phyloP scores from a whole-genome alignment of 2,329 filamentous ascomycete genomes.

The Penicillium glabrum region DNA sequence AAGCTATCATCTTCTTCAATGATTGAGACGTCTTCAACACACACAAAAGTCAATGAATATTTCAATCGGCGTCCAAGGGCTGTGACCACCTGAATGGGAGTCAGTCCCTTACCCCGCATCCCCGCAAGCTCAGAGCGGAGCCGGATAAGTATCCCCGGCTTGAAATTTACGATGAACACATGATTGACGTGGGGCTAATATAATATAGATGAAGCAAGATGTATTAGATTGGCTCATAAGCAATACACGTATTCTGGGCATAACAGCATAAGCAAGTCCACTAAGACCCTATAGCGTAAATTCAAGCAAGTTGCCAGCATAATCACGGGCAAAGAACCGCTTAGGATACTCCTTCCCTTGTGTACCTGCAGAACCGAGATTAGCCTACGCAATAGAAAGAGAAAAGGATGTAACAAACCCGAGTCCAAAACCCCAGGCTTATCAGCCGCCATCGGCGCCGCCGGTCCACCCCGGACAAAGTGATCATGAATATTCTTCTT shows the following conservation, averaged over 20 bases:
- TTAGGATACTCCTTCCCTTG: constrained; percentile 60
- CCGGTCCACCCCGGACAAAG: constrained; percentile 47
- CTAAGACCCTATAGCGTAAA: constrained; percentile 45
- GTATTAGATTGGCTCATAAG: background rate
- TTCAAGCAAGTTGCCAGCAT: constrained; percentile 55
- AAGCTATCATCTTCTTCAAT: too few species aligned
- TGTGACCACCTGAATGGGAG: background rate
- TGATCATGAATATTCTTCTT: constrained; percentile 55
- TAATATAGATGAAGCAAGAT: background rate
- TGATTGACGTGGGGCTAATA: background rate
- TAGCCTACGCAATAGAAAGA: background rate
- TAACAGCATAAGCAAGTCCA: background rate
- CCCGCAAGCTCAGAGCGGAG: background rate
- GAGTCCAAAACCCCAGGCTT: constrained; percentile 51
- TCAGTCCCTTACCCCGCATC: background rate
- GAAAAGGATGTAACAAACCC: constrained; percentile 23
- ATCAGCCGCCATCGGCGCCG: constrained; percentile 57
- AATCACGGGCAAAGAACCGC: constrained; percentile 63
- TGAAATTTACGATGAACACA: background rate
- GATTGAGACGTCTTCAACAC: too few species aligned
- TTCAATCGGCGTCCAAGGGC: too few species aligned
- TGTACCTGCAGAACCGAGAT: constrained; percentile 36
- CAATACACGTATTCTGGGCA: background rate
- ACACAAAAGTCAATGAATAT: too few species aligned
- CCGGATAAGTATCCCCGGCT: background rate